Evolutionary conservation across 352 stramenopile genomes (phyloP), one percentile per base, ranked within the genome.

Genomic region (Blastocystis hominis): DNA sequence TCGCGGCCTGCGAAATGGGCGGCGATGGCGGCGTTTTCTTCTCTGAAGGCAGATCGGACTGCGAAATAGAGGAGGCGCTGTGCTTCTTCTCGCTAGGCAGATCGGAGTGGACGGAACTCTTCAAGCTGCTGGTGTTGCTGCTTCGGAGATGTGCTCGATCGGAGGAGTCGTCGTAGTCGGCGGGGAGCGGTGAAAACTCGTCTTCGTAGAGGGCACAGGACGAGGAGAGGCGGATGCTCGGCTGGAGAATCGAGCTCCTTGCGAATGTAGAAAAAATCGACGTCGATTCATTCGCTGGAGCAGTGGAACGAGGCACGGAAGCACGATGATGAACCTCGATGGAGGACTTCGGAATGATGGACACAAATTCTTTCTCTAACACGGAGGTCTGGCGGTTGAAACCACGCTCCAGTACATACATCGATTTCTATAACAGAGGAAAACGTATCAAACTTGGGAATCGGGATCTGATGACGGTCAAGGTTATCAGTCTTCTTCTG

Each of bases 241-340:
- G 20, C 46, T 75, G 63, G 6, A 53, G 24, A 20, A 75, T 75
- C 13, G 46, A 75, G 4, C 15, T 75, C 55, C 15, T 6, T 4
- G 70, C 70, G 70, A 80, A 59, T n/a, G 70, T 63, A 40, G 70
- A 61, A 38, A 80, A 56, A 42, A 80, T 64, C 2, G 70, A 80
- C n/a, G 47, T 13, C 20, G 70, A 80, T 3, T 80, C 20, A 15
- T 17, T n/a, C n/a, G 38, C 17, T 42, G 63, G 30, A 53, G 24
- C 0, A 46, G 15, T 44, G 9, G 46, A 38, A 40, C 24, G 47
- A 36, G 38, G 30, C 4, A 46, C 4, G 17, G 40, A 20, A 7
- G 47, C 44, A 64, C 70, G 70, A n/a, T 7, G 70, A 64, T 80
- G 70, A 24, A 80, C 47, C 4, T 63, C 70, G 3, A 42, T 40